Evolutionary conservation across 2,329 filamentous ascomycete species (phyloP), one percentile per base, ranked within the genome.

Genomic region (Monosporascus sp.): DNA sequence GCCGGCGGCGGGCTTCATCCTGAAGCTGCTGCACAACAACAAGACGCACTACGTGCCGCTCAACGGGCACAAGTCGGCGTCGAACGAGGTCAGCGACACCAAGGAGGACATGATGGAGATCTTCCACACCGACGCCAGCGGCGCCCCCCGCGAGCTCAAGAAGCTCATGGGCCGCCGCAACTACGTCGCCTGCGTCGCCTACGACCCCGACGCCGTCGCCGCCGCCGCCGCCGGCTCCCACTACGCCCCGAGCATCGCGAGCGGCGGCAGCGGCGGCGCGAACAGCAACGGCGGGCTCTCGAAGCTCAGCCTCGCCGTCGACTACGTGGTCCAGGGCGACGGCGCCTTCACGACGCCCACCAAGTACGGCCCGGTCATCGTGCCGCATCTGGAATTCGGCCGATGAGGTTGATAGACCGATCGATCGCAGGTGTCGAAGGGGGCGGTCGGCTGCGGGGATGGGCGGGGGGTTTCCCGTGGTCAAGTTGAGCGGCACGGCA

Each of bases 101-200:
- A 97, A 99, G 72, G 94, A 99, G 71, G 94, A 99, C 73, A 99
- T 99, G 94, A 96, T 99, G 89, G 94, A 99, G 76, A 95, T 99
- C 61, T 99, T 99, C 80, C 91, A 94, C 65, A 89, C 87, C 7
- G 94, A 99, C 63, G 91, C 94, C 17, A 90, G 87, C 51, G 93
- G 94, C n/a, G 78, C 84, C 37, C 78, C 85, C 1, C 81, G 92
- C 47, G 93, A 97, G 70, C 79, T 92, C 66, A 92, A 92, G 74
- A 89, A 93, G 66, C 81, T 99, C 50, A 99, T 99, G 91, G 91
- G 88, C 1, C 79, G 93, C 43, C 80, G 94, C 54, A 97, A 97
- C 68, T 99, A 97, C 66, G 86, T 93, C 14, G 91, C 93, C 1
- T 87, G 95, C 60, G 87, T 97, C n/a, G 90, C 90, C 1, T 97